A percentile compares a stretch with the other conserved stretches of the same genome.
These are phyloP conservation scores for Cytidiella melzeri DNA, from an alignment of 768 basidiomycete genomes.

Conservation along the genomic window DNA sequence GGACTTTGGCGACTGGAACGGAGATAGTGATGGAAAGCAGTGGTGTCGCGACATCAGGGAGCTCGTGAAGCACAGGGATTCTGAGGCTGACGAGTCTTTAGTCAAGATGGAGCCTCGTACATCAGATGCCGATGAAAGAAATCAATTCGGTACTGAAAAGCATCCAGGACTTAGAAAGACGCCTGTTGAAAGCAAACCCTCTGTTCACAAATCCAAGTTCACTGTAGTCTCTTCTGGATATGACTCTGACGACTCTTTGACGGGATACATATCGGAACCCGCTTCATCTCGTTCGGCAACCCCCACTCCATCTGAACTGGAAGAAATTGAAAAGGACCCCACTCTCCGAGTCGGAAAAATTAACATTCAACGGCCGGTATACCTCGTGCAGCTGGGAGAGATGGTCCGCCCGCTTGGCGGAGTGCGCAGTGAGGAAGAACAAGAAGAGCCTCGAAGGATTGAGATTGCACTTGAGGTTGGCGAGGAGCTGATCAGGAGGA, in stretches of 20 bases:
- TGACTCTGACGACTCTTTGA: slow-evolving; percentile 79
- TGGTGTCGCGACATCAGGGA: slow-evolving; percentile 62
- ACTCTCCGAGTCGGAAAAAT: slow-evolving; percentile 64
- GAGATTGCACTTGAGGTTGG: slow-evolving; percentile 78
- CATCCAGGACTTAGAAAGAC: too few relatives aligned
- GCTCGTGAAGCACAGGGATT: slow-evolving; percentile 36
- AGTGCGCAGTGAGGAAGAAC: slow-evolving; percentile 44
- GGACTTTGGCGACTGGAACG: slow-evolving; percentile 82
- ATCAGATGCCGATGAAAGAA: neutral
- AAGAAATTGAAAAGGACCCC: slow-evolving; percentile 82
- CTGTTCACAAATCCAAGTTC: neutral
- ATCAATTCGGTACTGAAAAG: too few relatives aligned
- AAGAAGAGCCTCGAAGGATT: slow-evolving; percentile 65
- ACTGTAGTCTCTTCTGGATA: slow-evolving; percentile 27
- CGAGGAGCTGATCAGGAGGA: slow-evolving; percentile 79
- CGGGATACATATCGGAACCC: slow-evolving; percentile 66
- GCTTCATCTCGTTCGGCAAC: slow-evolving; percentile 69
- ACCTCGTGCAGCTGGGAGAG: slow-evolving; percentile 77
- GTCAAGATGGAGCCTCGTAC: neutral
- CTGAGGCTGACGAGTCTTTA: slow-evolving; percentile 18
- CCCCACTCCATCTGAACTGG: slow-evolving; percentile 75
- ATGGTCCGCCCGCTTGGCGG: slow-evolving; percentile 62
- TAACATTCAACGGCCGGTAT: slow-evolving; percentile 79
- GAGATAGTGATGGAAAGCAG: slow-evolving; percentile 52
- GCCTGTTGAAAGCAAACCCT: neutral